Conservation (phyloP, 345 rosid genomes). For the Gossypium thurberi region DNA sequence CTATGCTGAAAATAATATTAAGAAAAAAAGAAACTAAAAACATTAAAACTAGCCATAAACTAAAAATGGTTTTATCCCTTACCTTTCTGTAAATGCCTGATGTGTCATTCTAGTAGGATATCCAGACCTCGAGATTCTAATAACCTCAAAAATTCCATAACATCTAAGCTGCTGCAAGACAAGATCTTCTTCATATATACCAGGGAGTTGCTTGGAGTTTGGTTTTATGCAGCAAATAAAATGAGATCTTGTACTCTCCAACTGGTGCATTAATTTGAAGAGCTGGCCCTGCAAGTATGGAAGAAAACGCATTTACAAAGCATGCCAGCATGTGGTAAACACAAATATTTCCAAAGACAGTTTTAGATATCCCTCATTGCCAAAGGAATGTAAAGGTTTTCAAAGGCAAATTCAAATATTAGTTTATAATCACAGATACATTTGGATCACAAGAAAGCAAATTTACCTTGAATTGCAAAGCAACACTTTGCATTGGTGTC, state of each 20-base stretch:
- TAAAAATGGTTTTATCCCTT: background rate
- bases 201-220: conserved; percentile 58
- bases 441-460: background rate
- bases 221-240: conserved; percentile 92
- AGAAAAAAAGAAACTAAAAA: background rate
- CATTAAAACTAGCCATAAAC: background rate
- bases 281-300: conserved; percentile 60
- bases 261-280: conserved; percentile 75
- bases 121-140: conserved; percentile 81
- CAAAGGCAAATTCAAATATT: background rate
- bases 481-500: conserved; percentile 62
- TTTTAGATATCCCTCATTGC: background rate
- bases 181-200: conserved; percentile 56
- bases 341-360: background rate
- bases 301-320: background rate
- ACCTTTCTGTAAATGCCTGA: conserved; percentile 83
- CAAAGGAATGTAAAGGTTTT: background rate
- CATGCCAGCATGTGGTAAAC: background rate
- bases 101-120: conserved; percentile 86
- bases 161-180: conserved; percentile 81
- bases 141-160: conserved; percentile 80
- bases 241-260: conserved; percentile 84
- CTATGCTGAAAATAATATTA: background rate
- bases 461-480: conserved; percentile 70
- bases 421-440: background rate